Evolutionary conservation across 148 eudicot species (phyloP).

Genomic region (Gaultheria prostrata): DNA sequence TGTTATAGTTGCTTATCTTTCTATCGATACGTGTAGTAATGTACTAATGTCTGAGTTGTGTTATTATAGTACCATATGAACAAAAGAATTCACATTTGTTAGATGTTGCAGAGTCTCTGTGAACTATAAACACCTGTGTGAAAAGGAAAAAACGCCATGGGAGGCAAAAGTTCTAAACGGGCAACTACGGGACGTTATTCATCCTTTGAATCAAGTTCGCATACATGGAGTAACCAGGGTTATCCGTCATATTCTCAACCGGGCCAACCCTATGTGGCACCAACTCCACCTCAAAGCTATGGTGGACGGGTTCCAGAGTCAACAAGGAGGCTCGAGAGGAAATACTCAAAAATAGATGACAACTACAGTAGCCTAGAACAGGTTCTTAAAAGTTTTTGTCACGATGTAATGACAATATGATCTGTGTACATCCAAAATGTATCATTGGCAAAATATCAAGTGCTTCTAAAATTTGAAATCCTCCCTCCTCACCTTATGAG

Average conservation of each 20-base stretch:
- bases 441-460: background rate
- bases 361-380: slow-evolving; percentile 39
- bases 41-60: background rate
- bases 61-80: background rate
- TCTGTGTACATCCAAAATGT: background rate
- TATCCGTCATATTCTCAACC: slow-evolving; percentile 36
- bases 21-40: background rate
- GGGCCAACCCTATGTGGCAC: slow-evolving; percentile 27
- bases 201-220: slow-evolving; percentile 42
- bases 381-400: slow-evolving; percentile 18
- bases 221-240: slow-evolving; percentile 23
- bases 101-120: slow-evolving; percentile 17
- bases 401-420: background rate
- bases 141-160: slow-evolving; percentile 47
- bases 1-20: background rate
- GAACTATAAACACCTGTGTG: slow-evolving; percentile 22
- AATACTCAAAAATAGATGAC: slow-evolving; percentile 51
- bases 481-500: background rate
- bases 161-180: slow-evolving; percentile 46
- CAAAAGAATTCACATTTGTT: slow-evolving; percentile 9
- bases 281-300: slow-evolving; percentile 31
- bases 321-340: slow-evolving; percentile 38
- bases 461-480: background rate
- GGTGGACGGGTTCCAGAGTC: too few relatives aligned
- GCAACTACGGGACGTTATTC: slow-evolving; percentile 39